Conservation (phyloP, 345 rosid species). For the Eucalyptus regnans region DNA sequence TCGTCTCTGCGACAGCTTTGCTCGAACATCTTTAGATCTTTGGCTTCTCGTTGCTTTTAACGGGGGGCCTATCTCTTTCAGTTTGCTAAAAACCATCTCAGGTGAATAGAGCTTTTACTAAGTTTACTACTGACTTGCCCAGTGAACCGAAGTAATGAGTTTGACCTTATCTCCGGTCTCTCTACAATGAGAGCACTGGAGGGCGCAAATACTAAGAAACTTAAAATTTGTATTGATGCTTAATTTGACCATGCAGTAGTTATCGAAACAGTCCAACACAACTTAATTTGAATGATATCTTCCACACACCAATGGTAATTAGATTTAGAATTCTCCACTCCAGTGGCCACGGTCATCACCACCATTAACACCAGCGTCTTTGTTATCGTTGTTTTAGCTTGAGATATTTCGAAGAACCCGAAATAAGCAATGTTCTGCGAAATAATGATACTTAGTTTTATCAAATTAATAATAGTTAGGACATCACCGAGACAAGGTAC, state of each 20-base stretch:
- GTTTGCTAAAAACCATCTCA: background rate
- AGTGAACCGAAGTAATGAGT: background rate
- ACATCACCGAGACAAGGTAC: background rate
- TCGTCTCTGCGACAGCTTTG: background rate
- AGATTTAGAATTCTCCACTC: background rate
- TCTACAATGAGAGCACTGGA: background rate
- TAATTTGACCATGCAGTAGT: background rate
- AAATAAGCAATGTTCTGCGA: background rate
- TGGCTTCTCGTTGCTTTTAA: background rate
- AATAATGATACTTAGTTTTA: background rate
- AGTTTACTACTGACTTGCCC: background rate
- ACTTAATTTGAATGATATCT: background rate
- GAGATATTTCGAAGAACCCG: background rate
- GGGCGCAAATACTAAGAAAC: background rate
- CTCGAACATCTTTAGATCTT: background rate
- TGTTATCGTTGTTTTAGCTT: background rate
- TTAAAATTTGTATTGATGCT: background rate
- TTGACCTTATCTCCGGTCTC: background rate
- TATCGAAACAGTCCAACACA: background rate
- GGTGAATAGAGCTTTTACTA: background rate
- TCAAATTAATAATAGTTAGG: background rate
- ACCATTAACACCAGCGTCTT: background rate
- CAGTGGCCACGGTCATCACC: background rate
- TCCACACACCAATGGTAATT: fast-evolving
- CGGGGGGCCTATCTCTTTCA: background rate